Base-by-base conservation (phyloP, 495 filamentous ascomycete genomes). In the Schizothecium vesticola region DNA sequence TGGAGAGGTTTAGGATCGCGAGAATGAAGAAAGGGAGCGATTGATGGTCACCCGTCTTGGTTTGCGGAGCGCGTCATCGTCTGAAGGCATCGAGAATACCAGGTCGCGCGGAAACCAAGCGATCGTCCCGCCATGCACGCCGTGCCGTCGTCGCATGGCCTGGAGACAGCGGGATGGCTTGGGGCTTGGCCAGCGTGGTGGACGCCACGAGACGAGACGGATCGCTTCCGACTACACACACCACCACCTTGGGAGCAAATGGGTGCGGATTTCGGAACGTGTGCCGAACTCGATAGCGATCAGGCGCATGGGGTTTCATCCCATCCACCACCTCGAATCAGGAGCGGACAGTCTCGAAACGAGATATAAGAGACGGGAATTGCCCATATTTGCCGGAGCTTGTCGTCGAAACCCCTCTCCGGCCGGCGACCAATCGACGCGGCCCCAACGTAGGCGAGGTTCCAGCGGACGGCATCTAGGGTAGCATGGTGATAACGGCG, bases 1-100 rank as follows among this genome's bases (percentile, higher is more conserved):
- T 83, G 66, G 77, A 80, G 68, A 78, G 75, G 66, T 72, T 80
- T 12, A 64, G 73, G 31, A 62, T 81, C 12, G 72, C 73, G 55
- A 31, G 65, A 23, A 23, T 79, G 59, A 76, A 59, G 62, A 72
- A 79, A 57, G 56, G 56, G 1, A 26, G 55, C 16, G 22, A 22
- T 9, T n/a, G n/a, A n/a, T n/a, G n/a, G n/a, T n/a, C n/a, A n/a
- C n/a, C n/a, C n/a, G n/a, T 70, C 43, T 62, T 21, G 12, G 19
- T 16, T 10, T 55, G n/a, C 2, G 11, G n/a, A 28, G 21, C n/a
- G 1, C 31, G 28, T 3, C 36, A 8, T 51, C 36, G 36, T 51
- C 36, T 1, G 33, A 43, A 43, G 33, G 3, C 13, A 43, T 43
- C 33, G 13, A 43, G 3, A 16, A 43, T 51, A n/a, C 43, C 43